phyloP scores from a whole-genome alignment of 768 basidiomycete genomes.

The Tylopilus balloui region DNA sequence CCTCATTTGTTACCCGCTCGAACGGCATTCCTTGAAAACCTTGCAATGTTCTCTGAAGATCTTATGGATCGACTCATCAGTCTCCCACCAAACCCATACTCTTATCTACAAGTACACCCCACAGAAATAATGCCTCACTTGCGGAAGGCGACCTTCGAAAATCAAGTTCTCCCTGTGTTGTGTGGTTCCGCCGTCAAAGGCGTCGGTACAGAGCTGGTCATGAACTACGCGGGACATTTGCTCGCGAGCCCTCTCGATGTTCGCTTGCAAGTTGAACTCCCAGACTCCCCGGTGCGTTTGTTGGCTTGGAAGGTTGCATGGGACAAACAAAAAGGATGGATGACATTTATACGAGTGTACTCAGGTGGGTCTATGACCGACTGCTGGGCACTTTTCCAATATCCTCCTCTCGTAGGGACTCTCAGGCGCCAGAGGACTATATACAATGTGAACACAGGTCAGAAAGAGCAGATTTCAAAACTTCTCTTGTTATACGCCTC shows the following conservation, averaged over 20 bases:
- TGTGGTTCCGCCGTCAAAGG: slow-evolving; percentile 81
- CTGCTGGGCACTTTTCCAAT: background rate
- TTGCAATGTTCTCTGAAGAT: slow-evolving; percentile 76
- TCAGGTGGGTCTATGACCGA: slow-evolving; percentile 51
- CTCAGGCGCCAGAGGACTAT: slow-evolving; percentile 58
- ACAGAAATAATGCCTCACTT: slow-evolving; percentile 56
- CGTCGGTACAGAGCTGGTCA: slow-evolving; percentile 73
- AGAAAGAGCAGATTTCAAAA: slow-evolving; percentile 71
- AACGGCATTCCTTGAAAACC: slow-evolving; percentile 65
- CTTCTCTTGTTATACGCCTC: slow-evolving; percentile 77
- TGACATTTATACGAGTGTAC: slow-evolving; percentile 89
- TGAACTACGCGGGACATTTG: slow-evolving; percentile 80
- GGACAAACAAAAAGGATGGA: slow-evolving; percentile 83
- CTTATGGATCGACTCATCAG: slow-evolving; percentile 70
- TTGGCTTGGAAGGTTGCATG: slow-evolving; percentile 88
- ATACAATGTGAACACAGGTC: slow-evolving; percentile 61
- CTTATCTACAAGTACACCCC: slow-evolving; percentile 60
- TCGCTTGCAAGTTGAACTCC: slow-evolving; percentile 38
- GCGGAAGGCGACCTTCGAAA: slow-evolving; percentile 60
- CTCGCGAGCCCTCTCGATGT: slow-evolving; percentile 76
- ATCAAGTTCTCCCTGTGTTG: slow-evolving; percentile 70
- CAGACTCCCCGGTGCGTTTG: slow-evolving; percentile 51
- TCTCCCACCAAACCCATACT: slow-evolving; percentile 51
- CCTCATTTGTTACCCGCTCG: slow-evolving; percentile 65
- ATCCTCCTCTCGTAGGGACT: slow-evolving; percentile 41